Evolutionary conservation across 2,329 filamentous ascomycete genomes (phyloP), one percentile per base, ranked within the genome.

Genomic region (Davidsoniella eucalypti): DNA sequence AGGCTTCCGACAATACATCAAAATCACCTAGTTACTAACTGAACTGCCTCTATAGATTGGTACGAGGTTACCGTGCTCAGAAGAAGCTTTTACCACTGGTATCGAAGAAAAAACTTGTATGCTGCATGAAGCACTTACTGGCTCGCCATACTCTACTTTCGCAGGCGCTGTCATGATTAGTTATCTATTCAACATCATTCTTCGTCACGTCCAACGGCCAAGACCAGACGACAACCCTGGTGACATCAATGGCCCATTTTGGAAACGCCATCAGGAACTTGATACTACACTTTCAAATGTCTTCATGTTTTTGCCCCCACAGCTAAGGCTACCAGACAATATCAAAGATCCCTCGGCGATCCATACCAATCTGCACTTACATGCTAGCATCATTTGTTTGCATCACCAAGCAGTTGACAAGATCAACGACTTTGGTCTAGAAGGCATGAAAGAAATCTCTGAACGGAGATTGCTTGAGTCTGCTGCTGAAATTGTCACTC

Each of bases 351-450:
- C 82, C 1, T 80, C 84, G 43, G 78, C 86, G 5, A 73, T 94
- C 0, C 88, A 94, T 60, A 71, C 81, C 47, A 94, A 94, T 56
- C 82, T 95, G 69, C 87, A 85, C 59, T 75, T 95, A 2, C 88
- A 95, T 59, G 87, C 87, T 0, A 82, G 85, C 1, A 76, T 84
- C 7, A 94, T 95, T 49, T 93, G 86, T 61, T 69, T 95, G 4
- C 88, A 95, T 59, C 86, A 93, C 63, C 84, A 86, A 1, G 87
- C 88, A 1, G 80, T 92, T 7, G 86, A 88, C 64, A 88, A 84
- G 60, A 82, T 82, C 0, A 72, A 88, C 59, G 72, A 75, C 2
- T 65, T 93, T 49, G 72, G 80, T 0, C 36, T 53, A 9, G 67
- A 72, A 1, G 70, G 72, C 26, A 72, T 92, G 25, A 78, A 79